These are phyloP conservation scores for Ambrosia hybrid DNA, from an alignment of 140 eudicot species.

Conservation along the genomic window DNA sequence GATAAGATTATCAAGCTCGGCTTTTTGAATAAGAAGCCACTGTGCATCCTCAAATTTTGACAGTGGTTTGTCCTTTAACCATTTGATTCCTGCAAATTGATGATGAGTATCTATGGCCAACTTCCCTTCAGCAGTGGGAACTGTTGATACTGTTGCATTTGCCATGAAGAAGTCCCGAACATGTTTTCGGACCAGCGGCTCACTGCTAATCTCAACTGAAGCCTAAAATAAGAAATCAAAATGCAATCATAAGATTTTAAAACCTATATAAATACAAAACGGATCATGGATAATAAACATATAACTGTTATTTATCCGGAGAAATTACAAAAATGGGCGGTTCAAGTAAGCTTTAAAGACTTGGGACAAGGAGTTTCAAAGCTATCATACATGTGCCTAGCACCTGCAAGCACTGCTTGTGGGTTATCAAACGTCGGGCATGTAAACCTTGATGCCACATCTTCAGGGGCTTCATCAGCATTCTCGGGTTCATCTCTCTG, in stretches of 20 bases:
- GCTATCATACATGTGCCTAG: slow-evolving; percentile 77
- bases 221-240: slow-evolving; percentile 44
- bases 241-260: not conserved
- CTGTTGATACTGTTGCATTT: slow-evolving; percentile 64
- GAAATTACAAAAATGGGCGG: not conserved
- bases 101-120: slow-evolving; percentile 60
- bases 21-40: slow-evolving; percentile 82
- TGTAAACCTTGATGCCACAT: slow-evolving; percentile 62
- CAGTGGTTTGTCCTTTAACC: slow-evolving; percentile 76
- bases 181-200: slow-evolving; percentile 71
- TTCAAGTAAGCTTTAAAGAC: slow-evolving; percentile 1
- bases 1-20: slow-evolving; percentile 77
- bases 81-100: slow-evolving; percentile 70
- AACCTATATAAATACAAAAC: too few species aligned
- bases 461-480: slow-evolving; percentile 72
- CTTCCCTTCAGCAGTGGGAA: slow-evolving; percentile 73
- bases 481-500: slow-evolving; percentile 73
- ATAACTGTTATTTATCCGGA: not conserved
- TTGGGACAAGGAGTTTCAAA: not conserved
- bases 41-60: slow-evolving; percentile 74
- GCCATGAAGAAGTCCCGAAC: slow-evolving; percentile 74
- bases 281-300: too few species aligned
- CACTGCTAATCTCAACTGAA: slow-evolving; percentile 74
- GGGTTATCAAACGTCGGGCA: slow-evolving; percentile 63
- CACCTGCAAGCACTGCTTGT: slow-evolving; percentile 75